These are phyloP conservation scores for Metarhizium album DNA, from an alignment of 2,329 filamentous ascomycete genomes.

Conservation along the genomic window DNA sequence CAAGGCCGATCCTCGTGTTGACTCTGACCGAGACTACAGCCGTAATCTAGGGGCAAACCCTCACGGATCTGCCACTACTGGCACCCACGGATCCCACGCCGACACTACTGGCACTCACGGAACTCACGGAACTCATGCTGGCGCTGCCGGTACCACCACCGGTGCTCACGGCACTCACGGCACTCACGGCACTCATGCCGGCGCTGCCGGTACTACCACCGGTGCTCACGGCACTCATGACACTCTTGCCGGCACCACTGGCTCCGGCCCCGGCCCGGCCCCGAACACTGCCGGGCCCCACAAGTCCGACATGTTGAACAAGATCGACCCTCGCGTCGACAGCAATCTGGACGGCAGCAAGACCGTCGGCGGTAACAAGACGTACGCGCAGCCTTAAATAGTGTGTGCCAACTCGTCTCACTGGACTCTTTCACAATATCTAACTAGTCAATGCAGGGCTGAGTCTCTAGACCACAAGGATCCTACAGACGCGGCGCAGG, in stretches of 20 bases:
- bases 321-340: constrained; percentile 44
- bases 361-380: constrained; percentile 44
- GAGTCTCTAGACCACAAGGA: constrained; percentile 22
- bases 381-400: constrained; percentile 27
- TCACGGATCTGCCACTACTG: constrained; percentile 14
- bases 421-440: neutral
- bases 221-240: constrained; percentile 3
- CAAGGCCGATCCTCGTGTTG: constrained; percentile 41
- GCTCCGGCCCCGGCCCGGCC: constrained; percentile 19
- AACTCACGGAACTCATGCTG: constrained; percentile 14
- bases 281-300: constrained; percentile 31
- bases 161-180: neutral
- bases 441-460: neutral
- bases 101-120: constrained; percentile 1
- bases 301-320: constrained; percentile 42
- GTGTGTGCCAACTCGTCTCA: constrained; percentile 9
- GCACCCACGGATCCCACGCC: constrained; percentile 1
- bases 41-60: constrained; percentile 16
- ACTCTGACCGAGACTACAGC: constrained; percentile 37
- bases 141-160: neutral
- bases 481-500: constrained; percentile 45
- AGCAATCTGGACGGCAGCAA: constrained; percentile 42
- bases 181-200: neutral
- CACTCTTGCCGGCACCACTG: constrained; percentile 1
- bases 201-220: no score